Conservation (phyloP, 2,329 filamentous ascomycete species). For the Hypoxylon sp. region DNA sequence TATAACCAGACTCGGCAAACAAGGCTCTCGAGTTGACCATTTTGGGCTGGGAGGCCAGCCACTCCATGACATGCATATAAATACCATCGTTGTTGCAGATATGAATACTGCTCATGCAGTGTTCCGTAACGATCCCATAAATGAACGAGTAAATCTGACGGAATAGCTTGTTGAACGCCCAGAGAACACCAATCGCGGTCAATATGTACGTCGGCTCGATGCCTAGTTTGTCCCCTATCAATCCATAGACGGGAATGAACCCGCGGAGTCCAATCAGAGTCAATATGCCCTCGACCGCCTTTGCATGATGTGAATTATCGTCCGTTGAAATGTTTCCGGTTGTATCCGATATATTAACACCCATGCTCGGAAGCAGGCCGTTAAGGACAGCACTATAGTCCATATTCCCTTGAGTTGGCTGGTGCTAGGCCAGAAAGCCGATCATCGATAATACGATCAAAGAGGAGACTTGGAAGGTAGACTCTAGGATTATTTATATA, state of each 20-base stretch:
- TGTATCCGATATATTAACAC: constrained; percentile 41
- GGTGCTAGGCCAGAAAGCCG: background rate
- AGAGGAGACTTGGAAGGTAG: background rate
- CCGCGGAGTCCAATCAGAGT: constrained; percentile 61
- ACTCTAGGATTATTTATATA: constrained; percentile 4
- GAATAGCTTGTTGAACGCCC: constrained; percentile 61
- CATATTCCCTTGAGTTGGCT: constrained; percentile 15
- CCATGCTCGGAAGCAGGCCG: constrained; percentile 26
- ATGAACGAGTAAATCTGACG: constrained; percentile 56
- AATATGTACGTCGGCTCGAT: constrained; percentile 66
- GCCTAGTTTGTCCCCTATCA: constrained; percentile 62
- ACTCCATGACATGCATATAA: constrained; percentile 71
- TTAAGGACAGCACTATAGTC: constrained; percentile 24
- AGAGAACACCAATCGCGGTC: constrained; percentile 63
- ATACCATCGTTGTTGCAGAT: constrained; percentile 71
- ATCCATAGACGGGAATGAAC: constrained; percentile 63
- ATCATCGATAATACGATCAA: background rate
- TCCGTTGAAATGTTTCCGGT: constrained; percentile 34
- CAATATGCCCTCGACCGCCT: constrained; percentile 60
- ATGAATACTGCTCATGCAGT: constrained; percentile 68
- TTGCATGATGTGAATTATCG: constrained; percentile 35
- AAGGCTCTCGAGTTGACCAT: constrained; percentile 67
- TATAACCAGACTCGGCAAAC: constrained; percentile 69
- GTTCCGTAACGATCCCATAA: constrained; percentile 58
- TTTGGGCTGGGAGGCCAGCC: constrained; percentile 67